These are phyloP conservation scores for Scheffersomyces insectosa DNA, from an alignment of 1,139 yeast genomes.

Conservation along the genomic window DNA sequence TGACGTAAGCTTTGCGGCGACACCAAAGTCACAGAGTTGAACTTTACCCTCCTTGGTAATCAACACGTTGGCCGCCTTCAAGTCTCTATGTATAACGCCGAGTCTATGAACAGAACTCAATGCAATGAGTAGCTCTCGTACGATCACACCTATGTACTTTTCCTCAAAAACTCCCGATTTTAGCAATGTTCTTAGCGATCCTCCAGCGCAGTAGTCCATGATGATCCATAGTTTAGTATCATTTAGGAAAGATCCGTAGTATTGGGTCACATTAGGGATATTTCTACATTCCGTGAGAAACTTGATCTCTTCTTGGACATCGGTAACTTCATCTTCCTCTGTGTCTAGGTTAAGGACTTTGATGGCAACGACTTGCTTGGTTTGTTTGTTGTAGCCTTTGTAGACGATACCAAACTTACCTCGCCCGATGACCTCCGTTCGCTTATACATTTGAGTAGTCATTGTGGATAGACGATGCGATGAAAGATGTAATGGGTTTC, in stretches of 20 bases:
- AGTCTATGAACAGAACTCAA: conserved; percentile 79
- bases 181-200: conserved; percentile 82
- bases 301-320: conserved; percentile 91
- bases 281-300: conserved; percentile 79
- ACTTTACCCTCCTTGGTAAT: conserved; percentile 88
- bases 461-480: too few relatives aligned
- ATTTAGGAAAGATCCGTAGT: conserved; percentile 82
- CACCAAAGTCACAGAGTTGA: conserved; percentile 95
- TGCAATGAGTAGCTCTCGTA: conserved; percentile 78
- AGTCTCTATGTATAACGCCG: conserved; percentile 93
- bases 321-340: conserved; percentile 90
- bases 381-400: conserved; percentile 67
- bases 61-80: conserved; percentile 92
- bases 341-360: conserved; percentile 92
- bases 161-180: conserved; percentile 91
- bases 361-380: conserved; percentile 84
- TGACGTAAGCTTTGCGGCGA: conserved; percentile 82
- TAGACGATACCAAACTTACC: conserved; percentile 98
- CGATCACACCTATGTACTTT: conserved; percentile 73
- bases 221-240: conserved; percentile 95
- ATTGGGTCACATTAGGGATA: conserved; percentile 89
- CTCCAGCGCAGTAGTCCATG: conserved; percentile 98
- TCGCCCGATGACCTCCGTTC: conserved; percentile 90
- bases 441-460: conserved; percentile 44
- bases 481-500: too few relatives aligned